Percentiles rank a stretch among this genome's conserved stretches.
phyloP scores from a whole-genome alignment of 225 moss, liverwort and hornwort genomes.

The Climacium dendroides region DNA sequence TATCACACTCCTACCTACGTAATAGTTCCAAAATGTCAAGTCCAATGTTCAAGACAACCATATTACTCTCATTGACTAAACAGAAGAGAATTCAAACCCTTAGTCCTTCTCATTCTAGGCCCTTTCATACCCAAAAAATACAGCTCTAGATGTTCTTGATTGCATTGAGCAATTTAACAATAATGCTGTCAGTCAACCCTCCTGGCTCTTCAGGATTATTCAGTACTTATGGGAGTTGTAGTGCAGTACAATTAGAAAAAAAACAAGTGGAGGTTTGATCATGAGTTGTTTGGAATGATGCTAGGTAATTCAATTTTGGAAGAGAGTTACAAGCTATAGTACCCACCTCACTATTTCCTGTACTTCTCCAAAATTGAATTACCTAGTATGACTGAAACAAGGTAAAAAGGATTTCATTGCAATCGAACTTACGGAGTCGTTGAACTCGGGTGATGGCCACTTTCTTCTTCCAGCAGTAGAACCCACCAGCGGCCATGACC shows the following conservation, averaged over 20 bases:
- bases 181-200: background rate
- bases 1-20: background rate
- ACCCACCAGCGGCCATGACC: background rate
- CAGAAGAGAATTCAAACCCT: background rate
- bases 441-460: slow-evolving; percentile 26
- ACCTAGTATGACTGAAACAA: background rate
- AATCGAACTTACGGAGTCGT: slow-evolving; percentile 25
- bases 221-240: background rate
- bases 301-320: background rate
- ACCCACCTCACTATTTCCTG: background rate
- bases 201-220: background rate
- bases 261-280: too few relatives aligned
- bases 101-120: background rate
- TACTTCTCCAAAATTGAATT: background rate
- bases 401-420: background rate
- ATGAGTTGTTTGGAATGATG: background rate
- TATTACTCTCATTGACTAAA: background rate
- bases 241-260: background rate
- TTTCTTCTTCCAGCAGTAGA: slow-evolving; percentile 34
- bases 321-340: background rate
- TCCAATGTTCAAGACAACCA: background rate
- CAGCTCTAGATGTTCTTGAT: background rate
- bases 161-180: too few relatives aligned
- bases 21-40: background rate
- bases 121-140: background rate